Base-by-base conservation (phyloP, 2,329 filamentous ascomycete species). In the Aureobasidium namibiae region DNA sequence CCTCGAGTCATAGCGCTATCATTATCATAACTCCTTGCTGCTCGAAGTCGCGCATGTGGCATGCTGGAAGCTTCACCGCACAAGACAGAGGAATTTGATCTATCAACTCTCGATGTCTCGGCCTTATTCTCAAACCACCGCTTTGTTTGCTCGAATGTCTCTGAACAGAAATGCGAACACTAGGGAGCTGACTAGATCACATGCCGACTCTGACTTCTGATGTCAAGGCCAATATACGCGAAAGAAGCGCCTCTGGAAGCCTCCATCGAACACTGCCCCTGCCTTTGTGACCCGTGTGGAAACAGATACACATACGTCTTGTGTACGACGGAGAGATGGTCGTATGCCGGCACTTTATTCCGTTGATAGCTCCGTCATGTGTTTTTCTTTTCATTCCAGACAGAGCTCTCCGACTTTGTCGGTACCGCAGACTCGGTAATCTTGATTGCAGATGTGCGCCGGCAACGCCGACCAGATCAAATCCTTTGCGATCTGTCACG, bases 221-320 rank as follows among this genome's bases (percentile, higher is more conserved):
- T 54, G 38, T 34, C 18, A 10, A 42, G 16, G 8, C 9, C 26
- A 34, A 36, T 42, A 3, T 54, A 54, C 41, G 23, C 50, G 38
- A 33, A 42, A 44, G 50, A 54, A 54, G 49, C 38, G 26, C 38
- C 50, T 33, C 26, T 42, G 50, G 50, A 54, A 54, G 50, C 38
- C 50, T 54, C 38, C 50, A 54, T 42, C 38, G 50, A 54, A 54
- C 26, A 16, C 31, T 39, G 14, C 23, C 29, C 38, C 34, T 24
- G 21, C 34, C 23, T 34, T 29, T 42, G 50, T 42, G 50, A 16
- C n/a, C 42, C 41, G 50, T 44, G 50, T 42, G 34, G 21, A 33
- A n/a, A 6, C 8, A 26, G 33, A 10, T n/a, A 26, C 14, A 16
- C 42, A 29, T 24, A 45, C 42, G 42, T 26, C 24, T 8, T 34